These are phyloP conservation scores for Chytriomyces hyalinus DNA, from an alignment of 192 early-diverging fungal genomes.

Conservation along the genomic window DNA sequence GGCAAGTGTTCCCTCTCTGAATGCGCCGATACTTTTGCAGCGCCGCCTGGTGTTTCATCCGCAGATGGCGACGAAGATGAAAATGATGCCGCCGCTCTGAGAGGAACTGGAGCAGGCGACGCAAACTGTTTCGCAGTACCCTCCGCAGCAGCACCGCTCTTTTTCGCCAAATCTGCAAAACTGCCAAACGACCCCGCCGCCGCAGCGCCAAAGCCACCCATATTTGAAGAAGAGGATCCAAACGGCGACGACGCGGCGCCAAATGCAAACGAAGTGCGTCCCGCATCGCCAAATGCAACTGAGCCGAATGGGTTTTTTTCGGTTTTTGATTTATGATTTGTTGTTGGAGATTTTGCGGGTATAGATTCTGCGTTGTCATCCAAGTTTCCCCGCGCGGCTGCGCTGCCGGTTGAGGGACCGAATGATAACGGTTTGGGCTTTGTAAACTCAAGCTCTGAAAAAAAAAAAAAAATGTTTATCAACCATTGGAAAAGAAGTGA, in stretches of 20 bases:
- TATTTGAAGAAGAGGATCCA: background rate
- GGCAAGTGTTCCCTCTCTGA: too few species aligned
- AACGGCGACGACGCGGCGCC: background rate
- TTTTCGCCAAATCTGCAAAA: background rate
- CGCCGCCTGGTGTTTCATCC: background rate
- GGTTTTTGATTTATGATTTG: background rate
- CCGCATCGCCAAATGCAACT: constrained; percentile 23
- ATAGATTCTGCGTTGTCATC: background rate
- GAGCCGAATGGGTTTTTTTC: constrained; percentile 34
- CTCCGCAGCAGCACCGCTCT: background rate
- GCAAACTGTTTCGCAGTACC: background rate
- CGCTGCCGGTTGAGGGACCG: background rate
- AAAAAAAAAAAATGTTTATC: background rate
- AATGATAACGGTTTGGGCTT: background rate
- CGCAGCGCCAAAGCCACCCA: background rate
- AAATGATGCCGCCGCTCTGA: too few species aligned
- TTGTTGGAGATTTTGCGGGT: background rate
- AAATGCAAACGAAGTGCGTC: background rate
- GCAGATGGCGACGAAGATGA: background rate
- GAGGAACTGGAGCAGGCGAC: background rate
- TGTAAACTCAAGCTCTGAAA: background rate
- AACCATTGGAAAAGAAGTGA: background rate
- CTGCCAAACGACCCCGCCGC: background rate
- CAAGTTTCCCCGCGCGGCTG: background rate
- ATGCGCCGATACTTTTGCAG: background rate